A percentile compares a stretch with the other conserved stretches of the same genome.
Evolutionary conservation across 2,329 filamentous ascomycete species (phyloP).

Genomic region (Paracorniculantispora psalliotae): DNA sequence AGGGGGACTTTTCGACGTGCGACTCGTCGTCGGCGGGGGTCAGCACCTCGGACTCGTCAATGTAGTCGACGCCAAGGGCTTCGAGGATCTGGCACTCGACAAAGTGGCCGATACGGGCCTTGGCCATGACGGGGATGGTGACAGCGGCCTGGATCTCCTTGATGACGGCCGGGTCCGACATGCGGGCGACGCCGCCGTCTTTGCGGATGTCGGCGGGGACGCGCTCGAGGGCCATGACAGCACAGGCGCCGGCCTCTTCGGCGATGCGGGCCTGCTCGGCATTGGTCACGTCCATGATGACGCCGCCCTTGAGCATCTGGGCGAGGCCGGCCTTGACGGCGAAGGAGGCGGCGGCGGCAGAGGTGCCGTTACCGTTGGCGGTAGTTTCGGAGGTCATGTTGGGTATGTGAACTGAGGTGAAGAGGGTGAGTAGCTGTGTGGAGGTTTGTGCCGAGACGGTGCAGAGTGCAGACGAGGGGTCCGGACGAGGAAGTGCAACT

Average conservation of each 20-base stretch:
- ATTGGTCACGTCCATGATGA: slow-evolving; percentile 98
- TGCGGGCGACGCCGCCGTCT: slow-evolving; percentile 89
- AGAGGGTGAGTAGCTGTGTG: background rate
- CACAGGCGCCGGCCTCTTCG: slow-evolving; percentile 90
- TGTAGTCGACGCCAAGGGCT: slow-evolving; percentile 91
- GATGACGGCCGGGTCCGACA: slow-evolving; percentile 94
- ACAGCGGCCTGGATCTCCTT: slow-evolving; percentile 91
- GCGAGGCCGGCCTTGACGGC: slow-evolving; percentile 92
- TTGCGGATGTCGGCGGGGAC: slow-evolving; percentile 93
- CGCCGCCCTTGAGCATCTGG: slow-evolving; percentile 97
- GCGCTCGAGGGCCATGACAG: slow-evolving; percentile 97
- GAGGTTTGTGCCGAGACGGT: background rate
- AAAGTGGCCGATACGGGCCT: slow-evolving; percentile 95
- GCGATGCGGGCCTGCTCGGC: slow-evolving; percentile 93
- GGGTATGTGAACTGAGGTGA: slow-evolving; percentile 5
- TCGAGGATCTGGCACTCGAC: slow-evolving; percentile 99
- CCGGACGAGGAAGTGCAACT: background rate
- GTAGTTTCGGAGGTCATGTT: slow-evolving; percentile 31
- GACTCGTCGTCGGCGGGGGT: slow-evolving; percentile 86
- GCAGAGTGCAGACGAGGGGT: too few relatives aligned
- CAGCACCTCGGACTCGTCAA: slow-evolving; percentile 96
- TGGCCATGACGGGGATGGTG: slow-evolving; percentile 98
- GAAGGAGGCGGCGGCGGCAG: slow-evolving; percentile 53
- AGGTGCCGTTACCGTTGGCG: slow-evolving; percentile 19
- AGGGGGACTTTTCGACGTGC: slow-evolving; percentile 86